Conservation (phyloP, 2,329 filamentous ascomycete genomes). For the Alternaria solani region DNA sequence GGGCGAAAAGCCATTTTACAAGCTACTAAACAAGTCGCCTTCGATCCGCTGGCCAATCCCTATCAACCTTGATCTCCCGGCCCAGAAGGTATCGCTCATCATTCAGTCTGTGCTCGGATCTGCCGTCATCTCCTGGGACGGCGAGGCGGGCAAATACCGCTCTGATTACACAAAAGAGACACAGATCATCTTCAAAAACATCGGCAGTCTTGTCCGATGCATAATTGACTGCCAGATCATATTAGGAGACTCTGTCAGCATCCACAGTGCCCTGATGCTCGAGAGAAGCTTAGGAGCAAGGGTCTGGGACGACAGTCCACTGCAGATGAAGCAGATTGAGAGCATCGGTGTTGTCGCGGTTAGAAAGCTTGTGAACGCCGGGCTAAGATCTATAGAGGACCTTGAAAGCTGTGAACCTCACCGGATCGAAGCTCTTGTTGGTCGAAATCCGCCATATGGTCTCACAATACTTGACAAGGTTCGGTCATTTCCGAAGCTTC, state of each 20-base stretch:
- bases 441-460: constrained; percentile 84
- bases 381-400: constrained; percentile 74
- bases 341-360: constrained; percentile 78
- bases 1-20: constrained; percentile 73
- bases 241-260: constrained; percentile 70
- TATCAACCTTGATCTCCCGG: constrained; percentile 68
- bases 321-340: constrained; percentile 84
- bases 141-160: constrained; percentile 64
- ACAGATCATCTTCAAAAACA: constrained; percentile 69
- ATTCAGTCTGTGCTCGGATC: constrained; percentile 78
- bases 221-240: constrained; percentile 76
- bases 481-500: constrained; percentile 74
- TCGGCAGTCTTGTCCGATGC: constrained; percentile 75
- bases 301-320: constrained; percentile 81
- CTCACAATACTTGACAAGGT: constrained; percentile 71
- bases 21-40: constrained; percentile 73
- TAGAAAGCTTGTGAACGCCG: constrained; percentile 74
- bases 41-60: constrained; percentile 76
- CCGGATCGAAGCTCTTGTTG: constrained; percentile 78
- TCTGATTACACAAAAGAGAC: constrained; percentile 69
- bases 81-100: constrained; percentile 79
- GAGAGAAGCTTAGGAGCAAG: constrained; percentile 77
- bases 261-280: constrained; percentile 76
- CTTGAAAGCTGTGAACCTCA: constrained; percentile 72
- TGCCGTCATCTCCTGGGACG: constrained; percentile 63